Base-by-base conservation (phyloP, 257 asterid genomes). In the Ocimum tenuiflorum region DNA sequence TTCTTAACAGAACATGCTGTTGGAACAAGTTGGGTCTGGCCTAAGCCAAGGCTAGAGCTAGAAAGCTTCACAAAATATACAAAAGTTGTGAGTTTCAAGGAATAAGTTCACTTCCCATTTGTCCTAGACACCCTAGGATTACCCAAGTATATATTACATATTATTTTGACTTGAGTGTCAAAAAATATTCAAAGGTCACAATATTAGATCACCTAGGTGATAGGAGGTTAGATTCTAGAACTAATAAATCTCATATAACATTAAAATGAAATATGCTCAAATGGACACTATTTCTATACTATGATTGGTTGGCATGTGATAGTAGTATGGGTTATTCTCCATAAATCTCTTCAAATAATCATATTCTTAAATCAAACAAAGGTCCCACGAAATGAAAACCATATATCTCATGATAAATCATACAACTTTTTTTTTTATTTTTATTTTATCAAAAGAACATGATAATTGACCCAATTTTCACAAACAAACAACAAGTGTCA, bases 311-410 rank as follows among this genome's bases (percentile, higher is more conserved):
- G 50, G 19, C 24, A 64, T 49, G 49, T 31, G 43, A 63, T 49
- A 15, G 14, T 63, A 14, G 8, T 46, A 12, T 52, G 47, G 31
- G 29, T 63, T 55, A 36, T 42, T 63, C 42, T 19, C 13, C 41
- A 19, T 22, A 27, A 51, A 14, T 6, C 15, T n/a, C 18, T 41
- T 6, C 53, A 42, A 24, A 38, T 20, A 0, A 35, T 49, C 15
- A 48, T 14, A 63, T 47, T 63, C 14, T 63, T 38, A 7, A 42
- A 61, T 74, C 59, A 43, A 62, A 47, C 46, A 50, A 10, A 47
- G 65, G 75, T 29, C 56, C 68, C 57, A 63, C 58, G 36, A 46
- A 68, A 29, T n/a, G n/a, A n/a, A n/a, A n/a, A n/a, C n/a, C n/a
- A n/a, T n/a, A n/a, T n/a, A n/a, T n/a, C n/a, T n/a, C 48, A 33